Conservation (phyloP, 2,329 filamentous ascomycete genomes). For the Orbilia oligospora region DNA sequence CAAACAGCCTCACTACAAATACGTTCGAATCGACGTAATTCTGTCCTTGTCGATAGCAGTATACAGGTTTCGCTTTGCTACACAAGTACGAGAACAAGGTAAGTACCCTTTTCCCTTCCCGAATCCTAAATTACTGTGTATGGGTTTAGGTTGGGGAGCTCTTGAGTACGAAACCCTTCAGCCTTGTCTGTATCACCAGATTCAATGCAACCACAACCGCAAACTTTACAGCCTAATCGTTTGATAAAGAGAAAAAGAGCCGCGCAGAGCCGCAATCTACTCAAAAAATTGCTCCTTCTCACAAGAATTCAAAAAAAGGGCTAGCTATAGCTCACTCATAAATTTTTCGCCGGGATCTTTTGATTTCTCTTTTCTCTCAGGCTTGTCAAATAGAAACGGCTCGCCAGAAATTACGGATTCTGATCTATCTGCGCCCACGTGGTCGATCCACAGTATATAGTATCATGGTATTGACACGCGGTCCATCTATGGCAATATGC, state of each 20-base stretch:
- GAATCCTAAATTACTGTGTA: not conserved
- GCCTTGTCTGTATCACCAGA: constrained; percentile 18
- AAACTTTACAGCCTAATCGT: not conserved
- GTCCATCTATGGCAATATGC: not conserved
- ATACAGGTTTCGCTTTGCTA: not conserved
- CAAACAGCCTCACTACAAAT: not conserved
- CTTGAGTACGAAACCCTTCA: not conserved
- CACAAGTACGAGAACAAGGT: not conserved
- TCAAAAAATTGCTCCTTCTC: not conserved
- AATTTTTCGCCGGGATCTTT: not conserved
- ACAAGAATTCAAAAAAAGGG: not conserved
- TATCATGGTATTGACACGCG: not conserved
- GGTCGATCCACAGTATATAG: constrained; percentile 5
- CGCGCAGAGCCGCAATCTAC: constrained; percentile 11
- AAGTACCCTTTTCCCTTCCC: not conserved
- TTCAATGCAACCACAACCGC: not conserved
- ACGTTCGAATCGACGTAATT: not conserved
- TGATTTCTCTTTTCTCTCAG: not conserved
- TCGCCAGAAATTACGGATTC: not conserved
- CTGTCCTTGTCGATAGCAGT: not conserved
- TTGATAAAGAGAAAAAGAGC: not conserved
- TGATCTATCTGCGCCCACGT: not conserved
- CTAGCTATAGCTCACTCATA: not conserved
- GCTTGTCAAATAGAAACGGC: not conserved
- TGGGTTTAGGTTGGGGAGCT: not conserved